phyloP scores from a whole-genome alignment of 2,329 filamentous ascomycete genomes.

The Mariannaea sp. region DNA sequence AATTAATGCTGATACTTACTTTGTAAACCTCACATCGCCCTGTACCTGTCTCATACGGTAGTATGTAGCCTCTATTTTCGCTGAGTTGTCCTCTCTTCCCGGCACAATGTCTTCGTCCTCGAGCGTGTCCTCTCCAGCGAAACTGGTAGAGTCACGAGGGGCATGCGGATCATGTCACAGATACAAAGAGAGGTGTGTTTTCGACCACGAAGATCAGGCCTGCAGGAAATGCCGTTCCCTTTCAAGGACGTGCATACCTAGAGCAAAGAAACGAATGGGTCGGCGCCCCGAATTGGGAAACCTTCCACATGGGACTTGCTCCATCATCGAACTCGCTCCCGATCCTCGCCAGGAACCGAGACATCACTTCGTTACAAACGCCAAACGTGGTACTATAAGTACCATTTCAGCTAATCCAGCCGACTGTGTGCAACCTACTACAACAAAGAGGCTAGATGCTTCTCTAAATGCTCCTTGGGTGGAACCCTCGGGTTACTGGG shows the following conservation, averaged over 20 bases:
- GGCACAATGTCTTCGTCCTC: neutral
- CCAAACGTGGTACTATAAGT: neutral
- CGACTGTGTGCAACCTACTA: neutral
- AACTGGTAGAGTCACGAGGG: neutral
- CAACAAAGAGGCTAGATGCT: neutral
- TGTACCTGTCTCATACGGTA: no score
- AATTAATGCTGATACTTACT: no score
- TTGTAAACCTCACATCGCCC: no score
- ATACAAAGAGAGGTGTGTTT: slow-evolving; percentile 1
- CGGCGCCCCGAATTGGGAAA: neutral
- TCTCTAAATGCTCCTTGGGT: neutral
- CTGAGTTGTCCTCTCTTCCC: no score
- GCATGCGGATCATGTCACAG: slow-evolving; percentile 2
- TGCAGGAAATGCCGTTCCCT: neutral
- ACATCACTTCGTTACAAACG: no score
- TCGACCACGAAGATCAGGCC: neutral
- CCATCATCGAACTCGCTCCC: neutral
- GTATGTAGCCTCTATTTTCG: no score
- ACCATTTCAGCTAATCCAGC: neutral
- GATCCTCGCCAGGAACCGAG: neutral
- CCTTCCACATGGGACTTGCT: neutral
- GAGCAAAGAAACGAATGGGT: neutral
- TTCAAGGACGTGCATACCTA: neutral
- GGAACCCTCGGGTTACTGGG: neutral
- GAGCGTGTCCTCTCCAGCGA: neutral